These are phyloP conservation scores for Rhytidhysteron rufulum DNA, from an alignment of 2,329 filamentous ascomycete species.

Conservation along the genomic window DNA sequence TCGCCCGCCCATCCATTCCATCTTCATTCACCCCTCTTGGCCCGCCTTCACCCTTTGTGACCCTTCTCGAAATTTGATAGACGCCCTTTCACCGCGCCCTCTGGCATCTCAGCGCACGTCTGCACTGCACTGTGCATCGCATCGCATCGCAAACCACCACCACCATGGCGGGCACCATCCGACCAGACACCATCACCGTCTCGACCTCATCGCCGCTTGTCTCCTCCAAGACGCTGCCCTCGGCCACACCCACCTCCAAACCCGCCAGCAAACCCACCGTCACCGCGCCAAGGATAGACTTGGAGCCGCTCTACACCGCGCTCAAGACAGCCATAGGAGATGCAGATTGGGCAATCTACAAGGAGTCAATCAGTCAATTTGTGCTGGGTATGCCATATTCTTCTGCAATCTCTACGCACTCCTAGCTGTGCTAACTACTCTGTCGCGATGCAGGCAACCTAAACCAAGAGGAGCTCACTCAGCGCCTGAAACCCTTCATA, in stretches of 20 bases:
- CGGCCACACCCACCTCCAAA: constrained; percentile 22
- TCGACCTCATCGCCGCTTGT: constrained; percentile 29
- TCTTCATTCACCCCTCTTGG: neutral
- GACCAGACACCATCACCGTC: constrained; percentile 33
- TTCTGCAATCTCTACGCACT: no score
- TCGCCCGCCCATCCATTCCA: neutral
- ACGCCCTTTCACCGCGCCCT: neutral
- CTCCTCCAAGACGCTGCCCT: constrained; percentile 30
- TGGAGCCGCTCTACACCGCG: constrained; percentile 60
- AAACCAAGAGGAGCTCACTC: constrained; percentile 59
- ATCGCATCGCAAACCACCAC: no score
- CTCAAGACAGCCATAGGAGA: constrained; percentile 58
- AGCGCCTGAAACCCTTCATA: constrained; percentile 54
- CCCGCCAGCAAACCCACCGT: constrained; percentile 50
- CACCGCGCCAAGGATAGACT: constrained; percentile 58
- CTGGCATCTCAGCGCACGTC: neutral
- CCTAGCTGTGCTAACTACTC: no score
- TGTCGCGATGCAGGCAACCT: constrained; percentile 46
- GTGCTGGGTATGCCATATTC: constrained; percentile 49
- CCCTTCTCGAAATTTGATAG: neutral
- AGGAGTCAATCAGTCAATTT: constrained; percentile 55
- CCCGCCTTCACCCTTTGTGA: neutral
- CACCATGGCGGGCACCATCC: constrained; percentile 36
- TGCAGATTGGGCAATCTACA: constrained; percentile 56
- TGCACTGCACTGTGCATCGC: neutral